phyloP scores from a whole-genome alignment of 768 basidiomycete species.

The Phanerochaete carnosa region DNA sequence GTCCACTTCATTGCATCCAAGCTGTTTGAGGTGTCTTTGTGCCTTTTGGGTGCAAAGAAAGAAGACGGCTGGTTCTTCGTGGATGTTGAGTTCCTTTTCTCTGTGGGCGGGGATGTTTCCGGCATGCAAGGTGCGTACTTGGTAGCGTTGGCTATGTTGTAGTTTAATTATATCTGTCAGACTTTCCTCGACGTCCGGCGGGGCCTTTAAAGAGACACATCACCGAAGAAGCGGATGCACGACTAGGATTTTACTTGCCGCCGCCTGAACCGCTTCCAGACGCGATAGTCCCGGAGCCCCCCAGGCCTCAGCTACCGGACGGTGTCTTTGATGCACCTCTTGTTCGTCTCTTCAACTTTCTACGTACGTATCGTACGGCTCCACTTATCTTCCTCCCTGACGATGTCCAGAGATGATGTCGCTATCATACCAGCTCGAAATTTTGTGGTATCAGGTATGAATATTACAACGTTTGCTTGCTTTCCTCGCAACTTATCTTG shows the following conservation, averaged over 20 bases:
- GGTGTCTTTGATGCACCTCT: constrained; percentile 78
- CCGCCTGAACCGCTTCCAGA: constrained; percentile 38
- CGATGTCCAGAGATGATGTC: constrained; percentile 75
- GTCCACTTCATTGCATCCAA: constrained; percentile 72
- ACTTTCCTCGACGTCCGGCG: constrained; percentile 69
- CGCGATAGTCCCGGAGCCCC: constrained; percentile 34
- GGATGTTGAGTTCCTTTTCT: constrained; percentile 70
- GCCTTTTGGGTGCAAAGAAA: constrained; percentile 63
- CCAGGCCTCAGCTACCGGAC: constrained; percentile 51
- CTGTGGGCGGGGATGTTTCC: constrained; percentile 69
- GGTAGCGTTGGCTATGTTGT: neutral
- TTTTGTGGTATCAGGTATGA: constrained; percentile 73
- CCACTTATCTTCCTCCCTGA: neutral
- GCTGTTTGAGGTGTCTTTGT: constrained; percentile 72
- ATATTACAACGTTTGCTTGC: neutral
- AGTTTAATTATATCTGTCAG: constrained; percentile 34
- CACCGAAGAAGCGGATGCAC: constrained; percentile 67
- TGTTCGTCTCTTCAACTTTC: constrained; percentile 80
- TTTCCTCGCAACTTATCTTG: neutral
- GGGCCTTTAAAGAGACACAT: constrained; percentile 65
- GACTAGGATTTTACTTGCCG: constrained; percentile 62
- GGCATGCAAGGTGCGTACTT: constrained; percentile 62
- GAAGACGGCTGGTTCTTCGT: constrained; percentile 87
- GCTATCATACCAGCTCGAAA: constrained; percentile 88
- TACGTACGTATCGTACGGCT: constrained; percentile 55